Evolutionary conservation across 2,329 filamentous ascomycete genomes (phyloP).

Genomic region (Xylaria polymorpha): DNA sequence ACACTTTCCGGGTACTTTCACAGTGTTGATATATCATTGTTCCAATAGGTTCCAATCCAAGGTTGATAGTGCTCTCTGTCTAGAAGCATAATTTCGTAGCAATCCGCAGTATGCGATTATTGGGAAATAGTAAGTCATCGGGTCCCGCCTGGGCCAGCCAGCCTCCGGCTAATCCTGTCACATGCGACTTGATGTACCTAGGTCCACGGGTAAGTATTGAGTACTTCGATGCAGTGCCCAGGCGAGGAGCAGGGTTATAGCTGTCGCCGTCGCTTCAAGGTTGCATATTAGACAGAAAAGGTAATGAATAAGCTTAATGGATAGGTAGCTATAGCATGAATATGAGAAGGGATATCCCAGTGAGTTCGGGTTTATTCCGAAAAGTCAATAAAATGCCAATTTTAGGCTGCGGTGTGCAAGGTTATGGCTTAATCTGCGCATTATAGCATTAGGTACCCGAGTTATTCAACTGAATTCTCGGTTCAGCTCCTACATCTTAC

Average conservation of each 20-base stretch:
- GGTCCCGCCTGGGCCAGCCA: too few relatives aligned
- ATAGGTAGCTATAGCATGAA: background rate
- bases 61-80: background rate
- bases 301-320: background rate
- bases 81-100: slow-evolving; percentile 19
- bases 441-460: background rate
- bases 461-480: background rate
- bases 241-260: background rate
- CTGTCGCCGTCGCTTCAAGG: background rate
- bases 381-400: background rate
- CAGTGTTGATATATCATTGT: background rate
- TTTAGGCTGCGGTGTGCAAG: background rate
- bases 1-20: slow-evolving; percentile 30
- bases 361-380: background rate
- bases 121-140: background rate
- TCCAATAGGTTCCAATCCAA: background rate
- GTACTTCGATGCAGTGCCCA: background rate
- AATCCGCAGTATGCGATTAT: background rate
- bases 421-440: background rate
- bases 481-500: background rate
- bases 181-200: background rate
- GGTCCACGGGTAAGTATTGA: background rate
- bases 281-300: background rate
- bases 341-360: background rate
- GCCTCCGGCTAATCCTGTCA: background rate